These are phyloP conservation scores for Rhododendron ovatum DNA, from an alignment of 148 eudicot genomes.

Conservation along the genomic window DNA sequence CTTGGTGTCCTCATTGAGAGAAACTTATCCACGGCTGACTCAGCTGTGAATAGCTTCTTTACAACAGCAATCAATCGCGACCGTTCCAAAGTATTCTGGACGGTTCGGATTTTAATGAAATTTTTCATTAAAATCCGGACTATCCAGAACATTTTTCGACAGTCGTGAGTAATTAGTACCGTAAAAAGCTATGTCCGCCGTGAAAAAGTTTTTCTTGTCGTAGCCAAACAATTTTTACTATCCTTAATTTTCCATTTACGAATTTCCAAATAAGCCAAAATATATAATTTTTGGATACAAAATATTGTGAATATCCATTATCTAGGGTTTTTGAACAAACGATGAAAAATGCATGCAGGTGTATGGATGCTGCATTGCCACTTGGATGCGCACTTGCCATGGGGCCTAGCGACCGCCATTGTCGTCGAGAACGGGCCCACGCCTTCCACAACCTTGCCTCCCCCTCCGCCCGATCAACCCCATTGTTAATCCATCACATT, in stretches of 20 bases:
- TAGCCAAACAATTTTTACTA: neutral
- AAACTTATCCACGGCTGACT: too few species aligned
- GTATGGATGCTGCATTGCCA: constrained; percentile 51
- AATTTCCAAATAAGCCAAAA: neutral
- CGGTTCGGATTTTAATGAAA: too few species aligned
- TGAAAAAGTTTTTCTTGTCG: too few species aligned
- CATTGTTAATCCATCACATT: constrained; percentile 8
- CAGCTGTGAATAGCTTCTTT: too few species aligned
- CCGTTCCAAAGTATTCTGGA: too few species aligned
- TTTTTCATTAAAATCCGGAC: too few species aligned
- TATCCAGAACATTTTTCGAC: too few species aligned
- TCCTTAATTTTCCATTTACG: neutral
- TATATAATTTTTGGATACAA: neutral
- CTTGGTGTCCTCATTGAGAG: too few species aligned
- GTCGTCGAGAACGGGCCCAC: constrained; percentile 39
- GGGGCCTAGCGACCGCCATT: constrained; percentile 39
- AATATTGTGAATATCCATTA: neutral
- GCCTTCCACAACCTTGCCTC: constrained; percentile 24
- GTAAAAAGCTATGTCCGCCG: too few species aligned
- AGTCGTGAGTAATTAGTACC: too few species aligned
- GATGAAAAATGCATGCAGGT: neutral
- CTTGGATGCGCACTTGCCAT: constrained; percentile 36
- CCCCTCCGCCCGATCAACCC: constrained; percentile 40
- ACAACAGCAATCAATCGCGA: too few species aligned
- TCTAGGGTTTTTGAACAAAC: neutral